Evolutionary conservation across 2,329 filamentous ascomycete genomes (phyloP).

Genomic region (Colletotrichum sp.): DNA sequence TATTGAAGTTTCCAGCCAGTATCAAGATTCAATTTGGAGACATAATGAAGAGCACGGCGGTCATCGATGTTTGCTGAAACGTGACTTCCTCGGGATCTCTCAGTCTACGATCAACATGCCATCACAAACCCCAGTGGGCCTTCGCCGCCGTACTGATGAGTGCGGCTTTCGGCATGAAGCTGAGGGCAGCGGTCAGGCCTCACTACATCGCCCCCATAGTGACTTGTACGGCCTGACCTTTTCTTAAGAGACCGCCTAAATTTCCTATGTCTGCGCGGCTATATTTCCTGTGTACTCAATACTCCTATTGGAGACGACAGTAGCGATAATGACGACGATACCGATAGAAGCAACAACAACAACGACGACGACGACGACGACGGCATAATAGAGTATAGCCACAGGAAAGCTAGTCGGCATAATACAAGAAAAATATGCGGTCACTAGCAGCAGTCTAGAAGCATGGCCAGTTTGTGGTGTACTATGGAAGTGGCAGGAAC

Average conservation of each 20-base stretch:
- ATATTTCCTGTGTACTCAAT: background rate
- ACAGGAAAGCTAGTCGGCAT: background rate
- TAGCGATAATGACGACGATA: no score
- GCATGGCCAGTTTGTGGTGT: background rate
- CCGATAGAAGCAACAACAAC: no score
- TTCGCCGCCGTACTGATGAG: background rate
- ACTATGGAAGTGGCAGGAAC: background rate
- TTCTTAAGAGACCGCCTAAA: background rate
- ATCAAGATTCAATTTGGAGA: background rate
- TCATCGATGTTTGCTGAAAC: background rate
- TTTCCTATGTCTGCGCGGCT: no score
- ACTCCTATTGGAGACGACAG: no score
- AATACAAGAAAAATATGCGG: background rate
- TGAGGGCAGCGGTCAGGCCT: background rate
- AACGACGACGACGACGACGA: background rate
- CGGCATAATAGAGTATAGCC: background rate
- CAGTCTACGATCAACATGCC: background rate
- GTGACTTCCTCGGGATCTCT: background rate
- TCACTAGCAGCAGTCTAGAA: background rate
- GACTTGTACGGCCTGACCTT: background rate
- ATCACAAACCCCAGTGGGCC: background rate
- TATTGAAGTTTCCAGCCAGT: background rate
- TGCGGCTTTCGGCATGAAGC: background rate
- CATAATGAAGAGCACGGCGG: background rate
- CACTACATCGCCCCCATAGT: background rate